Evolutionary conservation across 768 basidiomycete genomes (phyloP).

Genomic region (Lactifluus piperatus): DNA sequence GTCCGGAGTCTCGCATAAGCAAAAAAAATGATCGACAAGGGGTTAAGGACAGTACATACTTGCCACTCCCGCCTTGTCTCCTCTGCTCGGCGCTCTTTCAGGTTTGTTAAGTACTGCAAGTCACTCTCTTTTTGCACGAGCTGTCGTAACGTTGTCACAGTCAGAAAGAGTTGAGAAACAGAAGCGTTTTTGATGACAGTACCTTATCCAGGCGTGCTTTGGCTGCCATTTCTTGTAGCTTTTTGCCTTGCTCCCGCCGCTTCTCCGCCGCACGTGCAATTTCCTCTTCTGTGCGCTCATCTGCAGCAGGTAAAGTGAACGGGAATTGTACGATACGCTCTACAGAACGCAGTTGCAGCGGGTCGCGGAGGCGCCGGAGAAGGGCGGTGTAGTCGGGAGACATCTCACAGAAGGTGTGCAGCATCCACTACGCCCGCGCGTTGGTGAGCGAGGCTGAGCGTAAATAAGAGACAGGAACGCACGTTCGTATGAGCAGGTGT

Average conservation of each 20-base stretch:
- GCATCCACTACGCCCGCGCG: slow-evolving; percentile 63
- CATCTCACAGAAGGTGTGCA: slow-evolving; percentile 80
- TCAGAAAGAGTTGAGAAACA: not conserved
- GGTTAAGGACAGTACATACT: slow-evolving; percentile 31
- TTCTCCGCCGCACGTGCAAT: slow-evolving; percentile 68
- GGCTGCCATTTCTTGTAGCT: slow-evolving; percentile 86
- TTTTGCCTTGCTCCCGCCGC: slow-evolving; percentile 75
- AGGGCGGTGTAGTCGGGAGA: slow-evolving; percentile 64
- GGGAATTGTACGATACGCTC: slow-evolving; percentile 87
- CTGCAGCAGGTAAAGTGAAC: slow-evolving; percentile 47
- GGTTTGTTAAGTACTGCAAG: slow-evolving; percentile 49
- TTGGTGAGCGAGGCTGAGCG: not conserved
- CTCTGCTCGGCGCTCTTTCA: slow-evolving; percentile 53
- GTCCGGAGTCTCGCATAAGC: not conserved
- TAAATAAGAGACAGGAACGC: slow-evolving; percentile 22
- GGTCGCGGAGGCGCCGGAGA: slow-evolving; percentile 60
- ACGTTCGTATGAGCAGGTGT: slow-evolving; percentile 72
- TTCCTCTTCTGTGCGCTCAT: slow-evolving; percentile 92
- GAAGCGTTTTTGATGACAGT: slow-evolving; percentile 3
- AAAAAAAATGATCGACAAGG: not conserved
- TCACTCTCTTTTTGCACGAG: slow-evolving; percentile 70
- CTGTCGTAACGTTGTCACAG: slow-evolving; percentile 28
- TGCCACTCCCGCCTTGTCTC: slow-evolving; percentile 71
- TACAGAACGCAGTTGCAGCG: slow-evolving; percentile 48
- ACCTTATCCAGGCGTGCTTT: slow-evolving; percentile 84